Base-by-base conservation (phyloP, 352 stramenopile species). In the Aphanomyces stellatus region DNA sequence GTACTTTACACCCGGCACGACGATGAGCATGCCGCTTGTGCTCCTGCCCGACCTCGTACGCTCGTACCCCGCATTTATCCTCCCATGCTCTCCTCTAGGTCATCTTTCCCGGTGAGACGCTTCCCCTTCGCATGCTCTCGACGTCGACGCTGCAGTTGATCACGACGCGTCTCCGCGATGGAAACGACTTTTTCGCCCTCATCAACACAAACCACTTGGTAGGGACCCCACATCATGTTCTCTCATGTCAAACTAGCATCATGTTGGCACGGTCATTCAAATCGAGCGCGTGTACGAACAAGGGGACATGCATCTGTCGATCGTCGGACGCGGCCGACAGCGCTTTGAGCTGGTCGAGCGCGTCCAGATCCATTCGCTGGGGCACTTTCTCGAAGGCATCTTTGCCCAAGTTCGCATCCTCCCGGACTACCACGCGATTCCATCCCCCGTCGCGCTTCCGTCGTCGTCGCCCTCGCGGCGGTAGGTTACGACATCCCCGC, bases 71-170 rank as follows among this genome's bases (percentile, higher is more conserved):
- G n/a, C n/a, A n/a, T n/a, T n/a, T n/a, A n/a, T n/a, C n/a, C n/a
- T n/a, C n/a, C n/a, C n/a, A n/a, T n/a, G n/a, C n/a, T n/a, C 46
- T 28, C 10, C 1, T 35, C 15, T 57, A 94, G 84, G 80, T 94
- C 60, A 75, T 94, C 22, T 94, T 94, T 66, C 86, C 86, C 19
- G 84, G 85, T 13, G 84, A 92, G 37, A 79, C 88, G 61, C 65
- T 94, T 2, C 84, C 86, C 24, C 65, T 94, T 69, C 77, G 86
- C 5, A 75, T 92, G 77, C 75, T 94, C 2, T 87, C 83, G 0
- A 75, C 84, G 31, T 79, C 73, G 17, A 81, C 69, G 34, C 51
- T 91, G 8, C 60, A 60, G 49, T 30, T 49, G 28, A 67, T 67
- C 8, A 67, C 60, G 22, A 59, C 60, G 34, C 43, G 60, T 19